A percentile compares a stretch with the other conserved stretches of the same genome.
Evolutionary conservation across 352 stramenopile species (phyloP).

Genomic region (Thalassiosira allenii): DNA sequence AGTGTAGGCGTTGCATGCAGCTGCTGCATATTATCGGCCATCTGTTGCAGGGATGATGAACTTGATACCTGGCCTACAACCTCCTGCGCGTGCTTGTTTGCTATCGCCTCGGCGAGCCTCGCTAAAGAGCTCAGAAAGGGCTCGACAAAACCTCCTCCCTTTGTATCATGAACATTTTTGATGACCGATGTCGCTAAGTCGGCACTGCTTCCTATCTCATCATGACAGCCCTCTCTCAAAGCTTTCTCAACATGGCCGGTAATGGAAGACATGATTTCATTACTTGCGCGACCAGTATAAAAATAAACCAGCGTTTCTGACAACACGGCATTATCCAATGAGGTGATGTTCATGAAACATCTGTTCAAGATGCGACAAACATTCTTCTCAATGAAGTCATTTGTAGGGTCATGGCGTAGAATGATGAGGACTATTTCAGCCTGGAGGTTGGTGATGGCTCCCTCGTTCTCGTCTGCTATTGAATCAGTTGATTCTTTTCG

Average conservation of each 20-base stretch:
- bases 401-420: slow-evolving; percentile 53
- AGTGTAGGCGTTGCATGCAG: slow-evolving; percentile 76
- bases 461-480: slow-evolving; percentile 48
- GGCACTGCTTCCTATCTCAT: too few species aligned
- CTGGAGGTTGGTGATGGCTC: slow-evolving; percentile 27
- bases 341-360: slow-evolving; percentile 55
- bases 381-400: slow-evolving; percentile 67
- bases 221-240: slow-evolving; percentile 33
- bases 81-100: slow-evolving; percentile 67
- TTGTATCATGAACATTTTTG: slow-evolving; percentile 51
- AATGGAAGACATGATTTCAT: slow-evolving; percentile 46
- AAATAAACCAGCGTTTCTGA: slow-evolving; percentile 43
- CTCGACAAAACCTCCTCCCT: slow-evolving; percentile 60
- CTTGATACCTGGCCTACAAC: slow-evolving; percentile 49
- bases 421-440: slow-evolving; percentile 81
- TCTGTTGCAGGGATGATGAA: slow-evolving; percentile 56
- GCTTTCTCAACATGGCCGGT: slow-evolving; percentile 45
- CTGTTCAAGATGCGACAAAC: slow-evolving; percentile 49
- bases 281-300: too few species aligned
- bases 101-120: slow-evolving; percentile 61
- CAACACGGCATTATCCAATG: slow-evolving; percentile 32
- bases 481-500: slow-evolving; percentile 29
- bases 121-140: slow-evolving; percentile 70
- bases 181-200: slow-evolving; percentile 68
- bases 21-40: slow-evolving; percentile 49